These are phyloP conservation scores for Gypsophila paniculata DNA, from an alignment of 179 eudicot genomes.

Conservation along the genomic window DNA sequence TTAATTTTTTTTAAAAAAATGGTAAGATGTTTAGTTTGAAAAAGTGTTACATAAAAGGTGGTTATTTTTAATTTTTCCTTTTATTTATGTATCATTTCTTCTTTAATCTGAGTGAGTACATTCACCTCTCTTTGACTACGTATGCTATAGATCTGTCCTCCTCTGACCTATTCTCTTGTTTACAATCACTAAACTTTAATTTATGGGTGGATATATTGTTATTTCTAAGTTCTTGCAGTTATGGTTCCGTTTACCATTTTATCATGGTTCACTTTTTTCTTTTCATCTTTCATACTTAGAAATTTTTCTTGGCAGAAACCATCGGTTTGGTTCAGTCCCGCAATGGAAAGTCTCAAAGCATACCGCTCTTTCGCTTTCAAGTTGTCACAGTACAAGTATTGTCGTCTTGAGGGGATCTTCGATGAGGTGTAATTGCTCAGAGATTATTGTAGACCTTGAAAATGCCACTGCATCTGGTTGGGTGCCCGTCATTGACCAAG, in stretches of 20 bases:
- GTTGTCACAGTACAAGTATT: constrained; percentile 23
- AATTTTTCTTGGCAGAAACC: constrained; percentile 29
- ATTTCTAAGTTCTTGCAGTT: neutral
- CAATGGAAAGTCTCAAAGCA: constrained; percentile 34
- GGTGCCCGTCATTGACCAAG: constrained; percentile 74
- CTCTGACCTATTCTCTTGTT: neutral
- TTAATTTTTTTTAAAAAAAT: too few relatives aligned
- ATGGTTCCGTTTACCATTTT: neutral
- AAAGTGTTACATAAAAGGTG: too few relatives aligned
- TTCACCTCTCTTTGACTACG: neutral
- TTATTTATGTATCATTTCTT: too few relatives aligned
- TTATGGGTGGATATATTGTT: too few relatives aligned
- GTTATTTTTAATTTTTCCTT: too few relatives aligned
- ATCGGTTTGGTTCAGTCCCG: constrained; percentile 30
- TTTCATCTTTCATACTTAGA: constrained; percentile 22
- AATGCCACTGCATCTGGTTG: constrained; percentile 49
- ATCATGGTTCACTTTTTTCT: neutral
- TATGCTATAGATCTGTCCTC: neutral
- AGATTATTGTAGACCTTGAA: constrained; percentile 49
- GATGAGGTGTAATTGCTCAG: constrained; percentile 46
- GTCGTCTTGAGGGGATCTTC: constrained; percentile 26
- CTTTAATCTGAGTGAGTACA: neutral
- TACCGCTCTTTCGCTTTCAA: constrained; percentile 22
- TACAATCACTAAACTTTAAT: too few relatives aligned
- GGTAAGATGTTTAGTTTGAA: too few relatives aligned